Evolutionary conservation across 2,329 filamentous ascomycete species (phyloP), one percentile per base, ranked within the genome.

Genomic region (Podosphaera xanthii): DNA sequence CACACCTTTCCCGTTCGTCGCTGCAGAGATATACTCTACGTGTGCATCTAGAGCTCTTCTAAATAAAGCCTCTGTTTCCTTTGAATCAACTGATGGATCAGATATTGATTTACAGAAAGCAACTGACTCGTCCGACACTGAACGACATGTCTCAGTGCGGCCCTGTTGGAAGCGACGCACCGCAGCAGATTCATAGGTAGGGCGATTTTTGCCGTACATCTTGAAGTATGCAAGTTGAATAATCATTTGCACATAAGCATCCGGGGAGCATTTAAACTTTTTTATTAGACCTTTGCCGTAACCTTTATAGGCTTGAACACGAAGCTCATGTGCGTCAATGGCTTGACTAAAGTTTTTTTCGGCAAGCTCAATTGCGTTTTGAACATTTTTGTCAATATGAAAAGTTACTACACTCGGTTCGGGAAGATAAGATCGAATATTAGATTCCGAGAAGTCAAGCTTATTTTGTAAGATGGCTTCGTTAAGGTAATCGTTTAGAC

Each of bases 271-370:
- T 75, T 89, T 94, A 82, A 98, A 97, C 73, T 95, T 94, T 82
- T 98, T 98, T 78, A 98, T 97, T 62, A 98, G 76, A 34, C 88
- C 89, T 76, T 98, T 98, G 71, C 92, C 92, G 72, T 98, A 98
- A 67, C 84, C 91, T 73, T 97, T 90, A 76, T 94, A 98, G 35
- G 89, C 86, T 71, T 97, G 91, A 2, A 98, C 90, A 31, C 86
- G 81, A 53, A 98, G 83, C 71, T 98, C 86, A 72, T 98, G 92
- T 64, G 87, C 78, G 63, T 81, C 81, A 64, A 98, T 95, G 62
- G 94, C 80, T 65, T 81, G 76, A 61, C 77, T 75, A 73, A 97
- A 96, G 74, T 95, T 86, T 61, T 78, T 77, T 63, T 81, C 76
- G 1, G 94, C 92, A 50, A 80, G 80, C 65, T 85, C 81, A 63